Base-by-base conservation (phyloP, 805 yeast species). In the Saccharomycodes ludwigii region DNA sequence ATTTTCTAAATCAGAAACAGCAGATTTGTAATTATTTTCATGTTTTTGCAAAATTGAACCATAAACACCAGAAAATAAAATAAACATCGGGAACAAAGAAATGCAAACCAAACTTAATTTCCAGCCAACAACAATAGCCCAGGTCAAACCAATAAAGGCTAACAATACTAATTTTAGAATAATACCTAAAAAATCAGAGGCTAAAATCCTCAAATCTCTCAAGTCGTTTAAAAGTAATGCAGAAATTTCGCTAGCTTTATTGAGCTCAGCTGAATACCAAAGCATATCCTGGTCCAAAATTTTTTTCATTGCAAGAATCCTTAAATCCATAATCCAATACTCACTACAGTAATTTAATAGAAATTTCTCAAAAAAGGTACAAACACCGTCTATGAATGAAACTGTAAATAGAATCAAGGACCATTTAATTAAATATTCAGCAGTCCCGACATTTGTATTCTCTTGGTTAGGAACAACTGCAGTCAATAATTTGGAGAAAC, bases 81-180 rank as follows among this genome's bases (percentile, higher is more conserved):
- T 43, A 31, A 81, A 72, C 9, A 74, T 40, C 0, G 95, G 93
- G 10, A 80, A 65, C 50, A 85, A 62, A 0, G 94, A 66, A 8
- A 86, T 44, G 2, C 94, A 93, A 2, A 83, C 91, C 7, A 88
- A 56, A 2, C 95, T 71, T 25, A 91, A 57, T 44, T 77, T 80
- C 97, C 97, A 91, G 0, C 95, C 95, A 8, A 65, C 50, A 0
- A 64, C 65, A 1, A 84, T 39, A 0, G 95, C 74, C 96, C 96
- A 91, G 5, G 72, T 58, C 4, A 76, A 39, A 4, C 95, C 93
- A 18, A 73, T 53, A 0, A 60, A 23, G 0, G 78, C 58, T 29
- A 84, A 63, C 0, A 73, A 58, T 2, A 68, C 30, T 24, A 81
- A 64, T 8, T 76, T 68, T 1, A 72, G 42, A 0, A 72, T 26